Evolutionary conservation across 345 rosid species (phyloP).

Genomic region (Cochlearia excelsa): DNA sequence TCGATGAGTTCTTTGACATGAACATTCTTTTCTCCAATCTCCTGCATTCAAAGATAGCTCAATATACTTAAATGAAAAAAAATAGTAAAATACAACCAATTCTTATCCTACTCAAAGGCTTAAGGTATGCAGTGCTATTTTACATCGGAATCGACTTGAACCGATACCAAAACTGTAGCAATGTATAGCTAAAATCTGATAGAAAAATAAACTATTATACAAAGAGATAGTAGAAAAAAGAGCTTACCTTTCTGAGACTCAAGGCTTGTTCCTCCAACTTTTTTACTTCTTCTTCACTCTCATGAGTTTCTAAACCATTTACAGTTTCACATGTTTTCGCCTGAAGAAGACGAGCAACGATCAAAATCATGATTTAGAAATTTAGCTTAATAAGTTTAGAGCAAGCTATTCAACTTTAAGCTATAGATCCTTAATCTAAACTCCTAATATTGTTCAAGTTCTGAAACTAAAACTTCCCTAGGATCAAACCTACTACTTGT

Average conservation of each 20-base stretch:
- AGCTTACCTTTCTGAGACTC: conserved; percentile 64
- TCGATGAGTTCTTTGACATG: conserved; percentile 74
- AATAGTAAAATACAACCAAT: too few species aligned
- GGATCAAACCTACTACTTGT: conserved; percentile 8
- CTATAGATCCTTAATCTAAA: conserved; percentile 19
- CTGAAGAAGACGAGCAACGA: conserved; percentile 32
- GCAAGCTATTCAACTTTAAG: conserved; percentile 4
- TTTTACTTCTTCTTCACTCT: conserved; percentile 59
- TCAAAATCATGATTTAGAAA: neutral
- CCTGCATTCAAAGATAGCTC: conserved; percentile 42
- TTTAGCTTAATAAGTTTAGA: neutral
- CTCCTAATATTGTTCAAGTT: neutral
- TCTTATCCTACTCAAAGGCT: neutral
- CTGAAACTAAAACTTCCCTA: neutral
- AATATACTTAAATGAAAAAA: neutral
- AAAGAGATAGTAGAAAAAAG: conserved; percentile 4
- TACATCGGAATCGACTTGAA: neutral
- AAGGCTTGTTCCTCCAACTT: conserved; percentile 70
- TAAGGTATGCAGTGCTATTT: neutral
- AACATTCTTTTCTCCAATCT: conserved; percentile 71
- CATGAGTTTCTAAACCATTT: conserved; percentile 39
- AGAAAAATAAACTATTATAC: neutral
- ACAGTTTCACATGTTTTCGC: conserved; percentile 52
- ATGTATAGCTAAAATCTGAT: neutral
- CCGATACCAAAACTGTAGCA: neutral